Base-by-base conservation (phyloP, 2,329 filamentous ascomycete species). In the Lachnellula suecica region DNA sequence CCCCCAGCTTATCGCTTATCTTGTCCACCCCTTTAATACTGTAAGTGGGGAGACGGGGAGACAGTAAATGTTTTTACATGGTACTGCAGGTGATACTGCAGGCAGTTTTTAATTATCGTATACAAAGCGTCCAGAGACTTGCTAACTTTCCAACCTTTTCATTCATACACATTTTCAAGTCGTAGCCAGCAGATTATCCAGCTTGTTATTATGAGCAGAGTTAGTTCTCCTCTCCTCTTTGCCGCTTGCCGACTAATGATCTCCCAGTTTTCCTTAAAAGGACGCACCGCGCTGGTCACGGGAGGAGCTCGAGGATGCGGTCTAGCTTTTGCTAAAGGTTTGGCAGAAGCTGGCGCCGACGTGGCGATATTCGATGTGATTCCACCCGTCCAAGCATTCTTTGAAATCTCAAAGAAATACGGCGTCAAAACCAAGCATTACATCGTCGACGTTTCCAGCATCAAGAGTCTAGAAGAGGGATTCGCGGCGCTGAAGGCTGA, bases 301-400 rank as follows among this genome's bases (percentile, higher is more conserved):
- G 75, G 75, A 19, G 75, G 73, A n/a, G 71, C 72, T 8, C 64
- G 71, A 45, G 75, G 75, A 5, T 72, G 71, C 46, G 75, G 75
- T 7, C 68, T 76, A 2, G 69, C 71, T 6, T 74, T 76, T 53
- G 73, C 71, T 3, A 60, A 71, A 48, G 74, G 71, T 2, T 69
- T 76, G 1, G 73, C 73, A 17, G 74, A 76, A 63, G 73, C 71
- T 17, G 74, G 73, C 2, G 74, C 73, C 7, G 64, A 76, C 51
- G 64, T 76, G 15, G 73, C 71, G 13, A 55, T 77, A 35, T 76
- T 77, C 54, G 74, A 79, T 54, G 61, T 77, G 13, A 73, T 76
- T 46, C 65, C 69, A 19, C 74, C 69, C 0, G 67, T 66, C 0
- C 53, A 64, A 0, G 70, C 61, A 8, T 75, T 77, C 41, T 59